Conservation (phyloP, 495 filamentous ascomycete species). For the Bryoglossum gracile region DNA sequence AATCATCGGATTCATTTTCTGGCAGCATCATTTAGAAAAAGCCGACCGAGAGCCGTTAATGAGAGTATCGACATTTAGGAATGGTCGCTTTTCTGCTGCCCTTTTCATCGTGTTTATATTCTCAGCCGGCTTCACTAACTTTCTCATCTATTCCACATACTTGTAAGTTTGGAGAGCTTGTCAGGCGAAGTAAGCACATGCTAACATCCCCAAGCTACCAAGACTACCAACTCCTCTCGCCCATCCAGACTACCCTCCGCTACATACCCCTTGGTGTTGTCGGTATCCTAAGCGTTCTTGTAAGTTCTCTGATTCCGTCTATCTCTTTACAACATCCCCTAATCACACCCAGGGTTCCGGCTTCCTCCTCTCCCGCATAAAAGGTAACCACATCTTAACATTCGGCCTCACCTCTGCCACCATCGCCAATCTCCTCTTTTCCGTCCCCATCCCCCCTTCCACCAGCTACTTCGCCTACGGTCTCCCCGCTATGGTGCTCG, state of each 20-base stretch:
- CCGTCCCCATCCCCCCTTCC: slow-evolving; percentile 44
- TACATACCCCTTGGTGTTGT: slow-evolving; percentile 53
- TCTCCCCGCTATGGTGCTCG: slow-evolving; percentile 49
- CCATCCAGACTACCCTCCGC: slow-evolving; percentile 51
- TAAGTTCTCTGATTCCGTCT: neutral
- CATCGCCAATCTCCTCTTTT: slow-evolving; percentile 46
- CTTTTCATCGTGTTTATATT: slow-evolving; percentile 53
- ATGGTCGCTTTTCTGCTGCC: slow-evolving; percentile 46
- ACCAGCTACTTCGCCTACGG: slow-evolving; percentile 55
- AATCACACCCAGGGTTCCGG: slow-evolving; percentile 42
- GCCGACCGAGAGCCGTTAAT: slow-evolving; percentile 44
- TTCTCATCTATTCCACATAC: slow-evolving; percentile 52
- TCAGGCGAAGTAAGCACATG: neutral
- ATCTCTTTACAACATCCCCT: slow-evolving; percentile 15
- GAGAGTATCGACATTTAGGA: slow-evolving; percentile 50
- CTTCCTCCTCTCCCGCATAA: slow-evolving; percentile 45
- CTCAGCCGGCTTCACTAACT: slow-evolving; percentile 53
- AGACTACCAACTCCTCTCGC: slow-evolving; percentile 45
- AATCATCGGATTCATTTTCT: slow-evolving; percentile 51
- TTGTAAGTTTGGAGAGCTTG: slow-evolving; percentile 25
- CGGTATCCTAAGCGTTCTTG: slow-evolving; percentile 25
- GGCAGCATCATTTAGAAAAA: slow-evolving; percentile 55
- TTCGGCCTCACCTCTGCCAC: slow-evolving; percentile 43
- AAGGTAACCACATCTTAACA: slow-evolving; percentile 45
- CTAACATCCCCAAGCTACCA: slow-evolving; percentile 35